phyloP scores from a whole-genome alignment of 2,329 filamentous ascomycete genomes.

The Dactylellina drechsleri region DNA sequence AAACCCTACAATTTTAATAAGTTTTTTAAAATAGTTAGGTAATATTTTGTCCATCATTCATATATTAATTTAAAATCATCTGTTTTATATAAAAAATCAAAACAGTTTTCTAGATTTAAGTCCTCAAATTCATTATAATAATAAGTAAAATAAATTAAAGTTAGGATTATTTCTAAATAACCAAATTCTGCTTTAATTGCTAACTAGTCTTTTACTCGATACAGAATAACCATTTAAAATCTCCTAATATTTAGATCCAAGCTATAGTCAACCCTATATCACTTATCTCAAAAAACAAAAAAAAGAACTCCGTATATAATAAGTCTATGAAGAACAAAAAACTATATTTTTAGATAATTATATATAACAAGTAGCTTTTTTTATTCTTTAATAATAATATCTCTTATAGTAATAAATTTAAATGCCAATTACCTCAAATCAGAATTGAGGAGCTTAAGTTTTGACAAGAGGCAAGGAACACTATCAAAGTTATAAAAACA shows the following conservation, averaged over 20 bases:
- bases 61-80: conserved; percentile 69
- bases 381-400: conserved; percentile 16
- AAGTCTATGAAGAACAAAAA: conserved; percentile 69
- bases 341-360: conserved; percentile 55
- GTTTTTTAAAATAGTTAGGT: conserved; percentile 59
- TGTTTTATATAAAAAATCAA: conserved; percentile 65
- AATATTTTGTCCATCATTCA: conserved; percentile 62
- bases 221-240: conserved; percentile 69
- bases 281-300: conserved; percentile 68
- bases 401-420: conserved; percentile 12
- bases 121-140: conserved; percentile 69
- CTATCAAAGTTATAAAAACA: background rate
- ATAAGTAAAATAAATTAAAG: conserved; percentile 68
- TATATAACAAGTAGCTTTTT: conserved; percentile 5
- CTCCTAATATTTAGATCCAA: conserved; percentile 63
- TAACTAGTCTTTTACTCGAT: conserved; percentile 70
- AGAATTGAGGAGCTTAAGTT: conserved; percentile 11
- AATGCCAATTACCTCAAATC: conserved; percentile 10
- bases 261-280: conserved; percentile 75
- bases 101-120: conserved; percentile 65
- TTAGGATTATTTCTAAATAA: conserved; percentile 70
- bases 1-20: conserved; percentile 62
- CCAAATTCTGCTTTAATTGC: conserved; percentile 69
- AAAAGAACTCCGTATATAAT: conserved; percentile 68
- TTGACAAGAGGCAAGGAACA: conserved; percentile 28